phyloP scores from a whole-genome alignment of 495 filamentous ascomycete genomes.

The Penicillium mononematosum region DNA sequence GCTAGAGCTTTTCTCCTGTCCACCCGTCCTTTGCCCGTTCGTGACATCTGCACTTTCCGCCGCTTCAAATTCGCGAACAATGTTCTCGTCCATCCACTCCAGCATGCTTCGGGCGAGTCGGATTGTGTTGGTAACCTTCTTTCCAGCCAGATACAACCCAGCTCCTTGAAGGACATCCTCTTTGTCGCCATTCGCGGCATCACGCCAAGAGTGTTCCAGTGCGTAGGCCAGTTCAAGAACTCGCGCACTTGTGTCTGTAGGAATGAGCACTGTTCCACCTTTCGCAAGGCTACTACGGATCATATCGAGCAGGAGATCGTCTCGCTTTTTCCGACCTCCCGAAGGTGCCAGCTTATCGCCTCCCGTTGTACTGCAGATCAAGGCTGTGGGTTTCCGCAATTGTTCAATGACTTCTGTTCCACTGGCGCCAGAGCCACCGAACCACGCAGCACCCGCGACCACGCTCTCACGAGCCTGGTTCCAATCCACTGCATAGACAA shows the following conservation, averaged over 20 bases:
- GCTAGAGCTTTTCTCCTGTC: constrained; percentile 36
- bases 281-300: constrained; percentile 72
- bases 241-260: constrained; percentile 89
- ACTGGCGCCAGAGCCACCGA: constrained; percentile 75
- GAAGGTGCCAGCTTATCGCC: constrained; percentile 67
- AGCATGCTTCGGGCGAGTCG: constrained; percentile 89
- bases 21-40: constrained; percentile 40
- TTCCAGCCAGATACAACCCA: constrained; percentile 78
- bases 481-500: constrained; percentile 98
- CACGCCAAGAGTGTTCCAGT: constrained; percentile 86
- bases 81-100: constrained; percentile 97
- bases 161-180: constrained; percentile 61
- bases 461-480: constrained; percentile 94
- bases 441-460: constrained; percentile 87
- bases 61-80: constrained; percentile 87
- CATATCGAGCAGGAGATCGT: constrained; percentile 79
- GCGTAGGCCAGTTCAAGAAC: constrained; percentile 92
- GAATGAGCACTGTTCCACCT: constrained; percentile 92
- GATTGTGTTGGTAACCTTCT: constrained; percentile 78
- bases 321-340: constrained; percentile 72
- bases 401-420: constrained; percentile 92
- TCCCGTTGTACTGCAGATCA: constrained; percentile 86
- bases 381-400: constrained; percentile 84
- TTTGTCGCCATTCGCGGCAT: constrained; percentile 52
- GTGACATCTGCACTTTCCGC: constrained; percentile 53